Base-by-base conservation (phyloP, 2,329 filamentous ascomycete genomes). In the Aspergillus melleus region DNA sequence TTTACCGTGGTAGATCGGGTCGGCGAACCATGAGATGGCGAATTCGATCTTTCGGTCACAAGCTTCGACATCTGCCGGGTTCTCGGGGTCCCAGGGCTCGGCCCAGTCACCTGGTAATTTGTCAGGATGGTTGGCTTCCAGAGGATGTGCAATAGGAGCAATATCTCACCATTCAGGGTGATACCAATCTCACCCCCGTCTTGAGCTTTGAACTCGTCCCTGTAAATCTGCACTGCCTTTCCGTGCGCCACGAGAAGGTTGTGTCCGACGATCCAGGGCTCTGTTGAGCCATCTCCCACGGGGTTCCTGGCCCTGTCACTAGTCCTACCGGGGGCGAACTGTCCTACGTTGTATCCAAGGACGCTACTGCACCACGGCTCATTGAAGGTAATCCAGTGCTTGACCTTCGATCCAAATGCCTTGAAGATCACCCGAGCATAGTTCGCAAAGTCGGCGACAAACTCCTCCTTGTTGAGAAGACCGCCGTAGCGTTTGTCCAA, bases 311-410 rank as follows among this genome's bases (percentile, higher is more conserved):
- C 83, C 63, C 90, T 86, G 76, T 95, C 88, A 67, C 89, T 92
- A 6, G 88, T 91, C 71, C 86, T 88, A n/a, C 92, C 92, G 0
- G 92, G 92, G 11, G 92, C 92, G 72, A 93, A 92, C 63, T 86
- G 80, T 29, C 92, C 92, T 47, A 84, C 86, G 71, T 84, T 90
- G 77, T 94, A 95, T 39, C 91, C 91, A 47, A 95, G 83, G 62
- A 95, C 88, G 55, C 89, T 86, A 64, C 87, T 90, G 78, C 91
- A 96, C 87, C 90, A 95, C 3, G 92, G 92, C 80, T 96, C 91
- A 74, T 95, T 95, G 79, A 94, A 92, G 26, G 91, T 95, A 75
- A 93, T 91, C 92, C 92, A 96, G 77, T 91, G 84, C 80, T 92
- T 91, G 70, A 92, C 91, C 75, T 88, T 89, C 56, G 87, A 84